Evolutionary conservation across 1,284 basidiomycete species (phyloP), one percentile per base, ranked within the genome.

Genomic region (Papiliotrema laurentii): DNA sequence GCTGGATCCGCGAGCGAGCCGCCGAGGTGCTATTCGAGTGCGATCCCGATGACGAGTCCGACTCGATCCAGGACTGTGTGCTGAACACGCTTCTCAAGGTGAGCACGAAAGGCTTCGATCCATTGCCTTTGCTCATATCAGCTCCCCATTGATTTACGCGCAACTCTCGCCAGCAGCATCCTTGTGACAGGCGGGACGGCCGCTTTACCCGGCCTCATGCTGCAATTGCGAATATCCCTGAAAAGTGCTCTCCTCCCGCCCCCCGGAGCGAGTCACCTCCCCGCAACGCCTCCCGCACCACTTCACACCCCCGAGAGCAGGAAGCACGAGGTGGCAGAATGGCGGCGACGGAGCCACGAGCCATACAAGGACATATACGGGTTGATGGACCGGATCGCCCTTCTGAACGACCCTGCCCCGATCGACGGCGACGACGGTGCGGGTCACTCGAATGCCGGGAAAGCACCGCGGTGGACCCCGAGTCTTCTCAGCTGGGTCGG

Each of bases 1-100:
- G 93, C 0, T 98, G 96, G 94, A 79, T 97, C 22, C 77, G 94
- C 31, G 92, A 97, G 67, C 79, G 92, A 7, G 87, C 87, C 0
- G 84, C 89, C 3, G 94, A 98, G 66, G 79, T 93, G 4, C 76
- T 97, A 1, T 97, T 97, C 58, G 89, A 90, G 63, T 83, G 84
- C 2, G 87, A 87, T n/a, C 88, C 91, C 56, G 88, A 87, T 58
- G 86, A 87, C 24, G 91, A 90, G 61, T 87, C 87, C 70, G 80
- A 79, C 54, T 89, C 85, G 48, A 75, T 94, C 2, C 83, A 87
- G 0, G 89, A 92, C 61, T 79, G 86, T 22, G 78, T 97, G 3
- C 75, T 96, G 1, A 83, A 87, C 50, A 78, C 83, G 0, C 71
- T 96, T 11, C 75, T 89, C 35, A 89, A 87, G 79, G 89, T 87